A percentile compares a stretch with the other conserved stretches of the same genome.
Evolutionary conservation across 345 rosid genomes (phyloP).

Genomic region (Anacardium occidentale): DNA sequence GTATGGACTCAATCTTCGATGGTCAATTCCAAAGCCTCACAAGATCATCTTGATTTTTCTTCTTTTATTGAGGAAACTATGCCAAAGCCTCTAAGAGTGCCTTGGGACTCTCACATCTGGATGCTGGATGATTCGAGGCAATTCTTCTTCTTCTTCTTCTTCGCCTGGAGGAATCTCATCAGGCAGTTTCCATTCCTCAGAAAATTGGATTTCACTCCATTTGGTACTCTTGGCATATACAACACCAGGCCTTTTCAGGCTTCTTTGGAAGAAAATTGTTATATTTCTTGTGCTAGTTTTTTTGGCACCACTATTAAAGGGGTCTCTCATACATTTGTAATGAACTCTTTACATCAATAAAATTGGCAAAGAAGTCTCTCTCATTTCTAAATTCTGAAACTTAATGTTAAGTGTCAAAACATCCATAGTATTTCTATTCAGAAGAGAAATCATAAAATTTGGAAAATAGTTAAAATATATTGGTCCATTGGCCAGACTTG

Average conservation of each 20-base stretch:
- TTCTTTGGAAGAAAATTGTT: neutral
- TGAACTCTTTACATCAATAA: neutral
- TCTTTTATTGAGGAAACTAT: too few relatives aligned
- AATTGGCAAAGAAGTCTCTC: neutral
- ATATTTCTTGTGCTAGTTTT: neutral
- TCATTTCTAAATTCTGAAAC: neutral
- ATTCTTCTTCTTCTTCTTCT: neutral
- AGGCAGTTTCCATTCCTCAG: neutral
- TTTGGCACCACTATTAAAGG: neutral
- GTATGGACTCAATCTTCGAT: too few relatives aligned
- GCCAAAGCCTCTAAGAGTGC: too few relatives aligned
- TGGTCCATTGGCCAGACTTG: neutral
- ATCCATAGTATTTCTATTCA: neutral
- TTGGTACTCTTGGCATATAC: neutral
- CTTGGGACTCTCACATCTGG: neutral
- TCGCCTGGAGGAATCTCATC: neutral
- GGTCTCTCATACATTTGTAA: neutral
- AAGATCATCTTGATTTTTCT: too few relatives aligned
- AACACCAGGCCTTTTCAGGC: neutral
- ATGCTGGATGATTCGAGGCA: neutral
- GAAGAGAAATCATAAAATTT: neutral
- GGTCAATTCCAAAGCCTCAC: too few relatives aligned
- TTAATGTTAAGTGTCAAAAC: neutral
- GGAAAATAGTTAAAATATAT: neutral
- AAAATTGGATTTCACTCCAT: neutral